These are phyloP conservation scores for Balakata baccata DNA, from an alignment of 345 rosid species.

Conservation along the genomic window DNA sequence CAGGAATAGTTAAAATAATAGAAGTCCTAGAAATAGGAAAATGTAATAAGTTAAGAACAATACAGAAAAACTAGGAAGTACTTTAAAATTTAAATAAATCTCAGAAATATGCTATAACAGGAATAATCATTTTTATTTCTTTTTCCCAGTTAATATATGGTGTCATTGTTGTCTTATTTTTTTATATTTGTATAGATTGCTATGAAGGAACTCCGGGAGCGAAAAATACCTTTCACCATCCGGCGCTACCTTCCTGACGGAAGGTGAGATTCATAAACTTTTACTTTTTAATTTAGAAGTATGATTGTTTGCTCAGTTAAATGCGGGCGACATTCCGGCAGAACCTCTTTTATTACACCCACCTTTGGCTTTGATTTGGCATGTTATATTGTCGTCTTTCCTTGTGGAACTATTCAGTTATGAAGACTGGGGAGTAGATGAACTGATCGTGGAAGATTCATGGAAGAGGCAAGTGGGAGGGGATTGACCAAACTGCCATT, in stretches of 20 bases:
- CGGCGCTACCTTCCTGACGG: conserved; percentile 80
- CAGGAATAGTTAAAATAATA: not conserved
- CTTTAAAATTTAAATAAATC: not conserved
- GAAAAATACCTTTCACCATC: conserved; percentile 84
- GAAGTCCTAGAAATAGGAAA: not conserved
- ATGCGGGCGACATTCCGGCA: not conserved
- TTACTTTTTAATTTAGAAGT: no score
- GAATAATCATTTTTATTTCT: not conserved
- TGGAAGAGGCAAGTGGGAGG: conserved; percentile 98
- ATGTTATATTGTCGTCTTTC: not conserved
- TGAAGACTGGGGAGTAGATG: conserved; percentile 88
- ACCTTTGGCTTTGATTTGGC: not conserved
- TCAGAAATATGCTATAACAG: not conserved
- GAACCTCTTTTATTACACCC: not conserved
- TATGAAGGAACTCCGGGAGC: conserved; percentile 82
- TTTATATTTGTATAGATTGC: conserved; percentile 50
- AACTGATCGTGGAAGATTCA: conserved; percentile 83
- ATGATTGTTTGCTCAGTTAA: not conserved
- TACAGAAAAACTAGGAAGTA: not conserved
- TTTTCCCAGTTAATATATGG: not conserved
- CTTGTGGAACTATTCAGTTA: conserved; percentile 37
- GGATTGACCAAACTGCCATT: conserved; percentile 37
- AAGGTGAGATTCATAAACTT: conserved; percentile 45
- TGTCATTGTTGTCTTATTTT: not conserved
- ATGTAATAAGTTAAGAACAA: not conserved